These are phyloP conservation scores for Clonostachys byssicola DNA, from an alignment of 2,329 filamentous ascomycete genomes.

Conservation along the genomic window DNA sequence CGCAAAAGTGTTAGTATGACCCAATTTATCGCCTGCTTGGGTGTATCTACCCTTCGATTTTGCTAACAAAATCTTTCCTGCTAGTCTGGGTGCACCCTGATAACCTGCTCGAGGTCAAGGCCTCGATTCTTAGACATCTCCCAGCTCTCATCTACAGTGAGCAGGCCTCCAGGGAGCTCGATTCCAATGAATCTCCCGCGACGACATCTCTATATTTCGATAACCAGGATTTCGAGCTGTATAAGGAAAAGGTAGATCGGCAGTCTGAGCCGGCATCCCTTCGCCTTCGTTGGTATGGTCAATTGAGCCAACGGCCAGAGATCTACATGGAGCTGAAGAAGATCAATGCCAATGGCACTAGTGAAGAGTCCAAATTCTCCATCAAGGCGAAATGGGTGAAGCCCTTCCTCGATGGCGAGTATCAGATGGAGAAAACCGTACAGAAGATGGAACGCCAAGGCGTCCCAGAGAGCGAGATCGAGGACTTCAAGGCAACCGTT, in stretches of 20 bases:
- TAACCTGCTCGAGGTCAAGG: conserved; percentile 96
- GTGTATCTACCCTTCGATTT: not conserved
- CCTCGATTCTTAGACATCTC: conserved; percentile 83
- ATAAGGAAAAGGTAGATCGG: conserved; percentile 78
- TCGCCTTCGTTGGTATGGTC: conserved; percentile 87
- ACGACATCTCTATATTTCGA: conserved; percentile 98
- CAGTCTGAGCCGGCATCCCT: conserved; percentile 75
- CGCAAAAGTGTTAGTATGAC: conserved; percentile 72
- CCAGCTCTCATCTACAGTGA: conserved; percentile 93
- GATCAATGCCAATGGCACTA: conserved; percentile 70
- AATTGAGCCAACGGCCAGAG: conserved; percentile 72
- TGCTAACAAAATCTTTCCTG: conserved; percentile 18
- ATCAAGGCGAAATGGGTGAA: conserved; percentile 96
- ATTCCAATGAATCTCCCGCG: conserved; percentile 78
- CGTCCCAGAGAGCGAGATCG: conserved; percentile 60
- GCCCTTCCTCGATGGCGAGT: conserved; percentile 79
- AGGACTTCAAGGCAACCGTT: conserved; percentile 67
- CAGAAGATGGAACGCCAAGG: conserved; percentile 81
- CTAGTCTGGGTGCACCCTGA: conserved; percentile 92
- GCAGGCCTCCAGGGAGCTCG: conserved; percentile 75
- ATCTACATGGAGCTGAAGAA: conserved; percentile 89
- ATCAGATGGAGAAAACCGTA: conserved; percentile 87
- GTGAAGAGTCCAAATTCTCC: conserved; percentile 73
- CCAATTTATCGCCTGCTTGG: not conserved
- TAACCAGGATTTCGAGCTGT: conserved; percentile 79